These are phyloP conservation scores for Cydonia oblonga DNA, from an alignment of 331 rosid species.

Conservation along the genomic window DNA sequence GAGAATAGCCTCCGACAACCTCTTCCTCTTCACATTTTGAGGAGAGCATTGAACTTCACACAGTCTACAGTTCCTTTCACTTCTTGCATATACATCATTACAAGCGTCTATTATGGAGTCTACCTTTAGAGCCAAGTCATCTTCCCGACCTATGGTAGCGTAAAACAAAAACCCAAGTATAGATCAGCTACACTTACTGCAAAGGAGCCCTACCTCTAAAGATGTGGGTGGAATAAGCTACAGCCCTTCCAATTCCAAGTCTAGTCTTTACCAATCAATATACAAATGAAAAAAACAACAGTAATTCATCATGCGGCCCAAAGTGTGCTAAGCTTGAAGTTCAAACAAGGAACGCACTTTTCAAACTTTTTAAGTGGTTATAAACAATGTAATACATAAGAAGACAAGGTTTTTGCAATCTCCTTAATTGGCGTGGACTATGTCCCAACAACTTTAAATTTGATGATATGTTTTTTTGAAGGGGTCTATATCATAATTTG, in stretches of 20 bases:
- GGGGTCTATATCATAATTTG: background rate
- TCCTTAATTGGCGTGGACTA: background rate
- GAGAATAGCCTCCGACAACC: slow-evolving; percentile 44
- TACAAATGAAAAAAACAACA: background rate
- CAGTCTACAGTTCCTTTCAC: slow-evolving; percentile 21
- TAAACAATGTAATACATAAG: too few relatives aligned
- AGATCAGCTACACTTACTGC: background rate
- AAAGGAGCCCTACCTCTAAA: background rate
- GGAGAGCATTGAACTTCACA: slow-evolving; percentile 27
- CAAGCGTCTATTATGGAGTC: slow-evolving; percentile 64
- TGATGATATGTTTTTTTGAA: background rate
- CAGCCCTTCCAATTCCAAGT: background rate
- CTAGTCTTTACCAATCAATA: background rate
- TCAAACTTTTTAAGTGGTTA: background rate
- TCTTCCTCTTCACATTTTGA: slow-evolving; percentile 30
- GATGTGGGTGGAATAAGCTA: background rate
- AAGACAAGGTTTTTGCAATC: background rate
- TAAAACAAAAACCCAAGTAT: background rate
- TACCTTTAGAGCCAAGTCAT: slow-evolving; percentile 42
- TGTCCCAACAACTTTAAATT: background rate
- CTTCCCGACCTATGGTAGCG: slow-evolving; percentile 44
- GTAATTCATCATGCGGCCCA: background rate
- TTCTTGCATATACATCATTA: slow-evolving; percentile 26
- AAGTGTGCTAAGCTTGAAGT: background rate
- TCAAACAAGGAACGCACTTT: background rate